Evolutionary conservation across 2,329 filamentous ascomycete species (phyloP).

Genomic region (Lojkania enalia): DNA sequence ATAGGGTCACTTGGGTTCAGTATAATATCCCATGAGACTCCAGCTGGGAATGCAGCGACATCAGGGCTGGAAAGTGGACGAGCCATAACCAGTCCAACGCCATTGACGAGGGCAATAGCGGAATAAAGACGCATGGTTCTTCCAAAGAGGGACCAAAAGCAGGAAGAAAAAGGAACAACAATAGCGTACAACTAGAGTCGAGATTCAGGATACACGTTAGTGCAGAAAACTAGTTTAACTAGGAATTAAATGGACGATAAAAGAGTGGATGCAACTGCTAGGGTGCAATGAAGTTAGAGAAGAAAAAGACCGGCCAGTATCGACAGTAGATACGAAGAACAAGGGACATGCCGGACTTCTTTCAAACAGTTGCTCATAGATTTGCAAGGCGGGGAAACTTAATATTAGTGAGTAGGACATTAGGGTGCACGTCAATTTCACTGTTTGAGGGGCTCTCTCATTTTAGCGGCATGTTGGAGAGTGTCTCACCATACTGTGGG

Average conservation of each 20-base stretch:
- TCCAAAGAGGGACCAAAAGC: background rate
- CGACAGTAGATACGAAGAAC: background rate
- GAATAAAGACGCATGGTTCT: slow-evolving; percentile 10
- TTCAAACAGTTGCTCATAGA: background rate
- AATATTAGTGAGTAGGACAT: background rate
- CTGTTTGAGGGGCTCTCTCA: background rate
- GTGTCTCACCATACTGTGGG: too few relatives aligned
- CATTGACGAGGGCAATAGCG: slow-evolving; percentile 5
- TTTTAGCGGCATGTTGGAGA: background rate
- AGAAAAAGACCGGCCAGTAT: background rate
- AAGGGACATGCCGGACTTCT: background rate
- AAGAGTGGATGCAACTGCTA: slow-evolving; percentile 13
- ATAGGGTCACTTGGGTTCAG: slow-evolving; percentile 10
- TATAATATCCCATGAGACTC: slow-evolving; percentile 18
- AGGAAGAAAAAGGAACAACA: background rate
- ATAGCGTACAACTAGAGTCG: background rate
- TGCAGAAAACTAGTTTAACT: slow-evolving; percentile 10
- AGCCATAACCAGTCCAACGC: slow-evolving; percentile 6
- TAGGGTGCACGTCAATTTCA: background rate
- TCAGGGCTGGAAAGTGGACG: slow-evolving; percentile 10
- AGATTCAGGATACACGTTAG: background rate
- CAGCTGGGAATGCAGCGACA: slow-evolving; percentile 12
- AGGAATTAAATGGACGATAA: slow-evolving; percentile 5
- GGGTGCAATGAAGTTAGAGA: slow-evolving; percentile 8
- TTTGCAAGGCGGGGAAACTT: background rate